Conservation (phyloP, 306 rosid species). For the Quercus dentata region DNA sequence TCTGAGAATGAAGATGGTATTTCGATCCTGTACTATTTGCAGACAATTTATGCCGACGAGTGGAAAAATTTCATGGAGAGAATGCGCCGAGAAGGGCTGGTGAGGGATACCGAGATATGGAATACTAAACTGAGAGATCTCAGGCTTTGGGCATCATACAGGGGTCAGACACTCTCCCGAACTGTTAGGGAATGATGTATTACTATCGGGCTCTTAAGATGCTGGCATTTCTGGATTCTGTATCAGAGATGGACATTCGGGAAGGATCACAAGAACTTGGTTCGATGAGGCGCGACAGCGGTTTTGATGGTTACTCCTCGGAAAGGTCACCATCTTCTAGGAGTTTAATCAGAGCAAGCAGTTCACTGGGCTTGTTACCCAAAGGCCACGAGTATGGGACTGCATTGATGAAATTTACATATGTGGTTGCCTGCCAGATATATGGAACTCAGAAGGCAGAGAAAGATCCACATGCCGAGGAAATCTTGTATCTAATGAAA, state of each 20-base stretch:
- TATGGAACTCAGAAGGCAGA: constrained; percentile 82
- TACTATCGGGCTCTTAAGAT: constrained; percentile 91
- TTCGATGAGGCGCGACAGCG: constrained; percentile 52
- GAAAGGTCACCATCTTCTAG: constrained; percentile 44
- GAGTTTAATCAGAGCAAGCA: constrained; percentile 65
- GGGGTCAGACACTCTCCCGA: constrained; percentile 87
- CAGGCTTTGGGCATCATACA: constrained; percentile 94
- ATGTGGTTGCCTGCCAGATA: constrained; percentile 95
- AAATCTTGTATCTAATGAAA: constrained; percentile 66
- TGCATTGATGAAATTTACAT: constrained; percentile 86
- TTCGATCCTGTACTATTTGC: constrained; percentile 77
- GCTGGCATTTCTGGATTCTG: constrained; percentile 92
- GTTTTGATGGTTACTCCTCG: constrained; percentile 37
- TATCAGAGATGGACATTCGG: constrained; percentile 91
- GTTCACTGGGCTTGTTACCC: constrained; percentile 56
- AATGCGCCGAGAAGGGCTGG: constrained; percentile 84
- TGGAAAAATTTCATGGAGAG: constrained; percentile 95
- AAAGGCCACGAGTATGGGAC: constrained; percentile 96
- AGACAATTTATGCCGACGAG: constrained; percentile 85
- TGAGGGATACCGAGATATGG: constrained; percentile 74
- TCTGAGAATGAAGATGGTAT: constrained; percentile 94
- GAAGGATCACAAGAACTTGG: constrained; percentile 86
- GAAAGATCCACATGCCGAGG: constrained; percentile 80
- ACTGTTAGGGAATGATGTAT: constrained; percentile 98
- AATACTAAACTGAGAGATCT: constrained; percentile 69